phyloP scores from a whole-genome alignment of 1,139 yeast species.

The Protomyces arabidopsidicola region DNA sequence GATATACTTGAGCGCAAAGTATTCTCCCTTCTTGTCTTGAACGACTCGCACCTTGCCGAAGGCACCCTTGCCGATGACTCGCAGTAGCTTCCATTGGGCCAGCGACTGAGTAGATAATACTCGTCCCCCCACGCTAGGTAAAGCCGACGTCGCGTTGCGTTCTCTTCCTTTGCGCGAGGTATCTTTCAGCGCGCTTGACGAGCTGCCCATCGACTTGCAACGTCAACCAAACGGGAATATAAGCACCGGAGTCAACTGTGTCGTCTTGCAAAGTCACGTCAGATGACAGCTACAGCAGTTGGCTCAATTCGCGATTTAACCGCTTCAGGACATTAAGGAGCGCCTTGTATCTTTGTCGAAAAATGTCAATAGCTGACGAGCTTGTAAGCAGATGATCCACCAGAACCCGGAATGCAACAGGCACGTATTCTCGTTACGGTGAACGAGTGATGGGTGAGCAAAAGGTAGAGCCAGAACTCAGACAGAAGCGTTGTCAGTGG shows the following conservation, averaged over 20 bases:
- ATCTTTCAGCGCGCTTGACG: not conserved
- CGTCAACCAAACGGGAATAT: not conserved
- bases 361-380: too few species aligned
- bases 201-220: not conserved
- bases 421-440: too few species aligned
- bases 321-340: not conserved
- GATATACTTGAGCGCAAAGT: slow-evolving; percentile 33
- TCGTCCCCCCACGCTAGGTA: not conserved
- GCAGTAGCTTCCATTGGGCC: slow-evolving; percentile 28
- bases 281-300: too few species aligned
- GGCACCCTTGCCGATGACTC: slow-evolving; percentile 33
- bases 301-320: not conserved
- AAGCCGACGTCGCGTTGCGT: not conserved
- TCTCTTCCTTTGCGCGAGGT: not conserved
- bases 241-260: too few species aligned
- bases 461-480: too few species aligned
- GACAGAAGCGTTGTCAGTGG: too few species aligned
- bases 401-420: too few species aligned
- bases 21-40: slow-evolving; percentile 27
- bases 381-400: too few species aligned
- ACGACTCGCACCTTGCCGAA: slow-evolving; percentile 33
- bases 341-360: not conserved
- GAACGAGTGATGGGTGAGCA: too few species aligned
- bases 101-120: not conserved
- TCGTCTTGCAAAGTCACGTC: too few species aligned